Conservation (phyloP, 2,329 filamentous ascomycete genomes). For the Sarocladium brachiariae region DNA sequence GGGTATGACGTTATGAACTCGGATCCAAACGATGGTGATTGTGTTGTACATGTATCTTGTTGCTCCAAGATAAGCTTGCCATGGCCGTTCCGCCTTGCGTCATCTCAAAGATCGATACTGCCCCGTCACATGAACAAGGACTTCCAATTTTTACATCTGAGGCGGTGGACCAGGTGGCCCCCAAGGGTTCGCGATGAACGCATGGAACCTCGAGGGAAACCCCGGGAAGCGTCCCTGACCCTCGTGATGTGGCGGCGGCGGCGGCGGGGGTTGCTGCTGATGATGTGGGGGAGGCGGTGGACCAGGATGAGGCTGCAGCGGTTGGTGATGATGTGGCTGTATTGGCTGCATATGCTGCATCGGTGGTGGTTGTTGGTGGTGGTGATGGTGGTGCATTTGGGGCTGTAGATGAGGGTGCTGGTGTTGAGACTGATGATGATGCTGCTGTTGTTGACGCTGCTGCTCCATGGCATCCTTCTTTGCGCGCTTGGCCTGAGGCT, state of each 20-base stretch:
- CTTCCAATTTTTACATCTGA: no score
- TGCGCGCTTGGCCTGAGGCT: constrained; percentile 24
- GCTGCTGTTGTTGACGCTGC: constrained; percentile 10
- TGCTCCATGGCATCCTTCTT: constrained; percentile 27
- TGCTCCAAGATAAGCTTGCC: no score
- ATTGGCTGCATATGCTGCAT: constrained; percentile 5
- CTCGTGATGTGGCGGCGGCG: constrained; percentile 1
- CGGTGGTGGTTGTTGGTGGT: constrained; percentile 5
- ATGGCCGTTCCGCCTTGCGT: no score
- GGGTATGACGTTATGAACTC: no score
- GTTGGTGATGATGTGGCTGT: constrained; percentile 11
- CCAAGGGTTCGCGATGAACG: constrained; percentile 6
- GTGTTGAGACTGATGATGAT: not conserved
- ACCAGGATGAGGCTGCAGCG: constrained; percentile 5
- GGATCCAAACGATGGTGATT: no score
- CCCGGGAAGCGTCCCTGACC: not conserved
- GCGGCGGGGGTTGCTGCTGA: not conserved
- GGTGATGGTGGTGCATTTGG: constrained; percentile 9
- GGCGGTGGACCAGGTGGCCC: constrained; percentile 1
- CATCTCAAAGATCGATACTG: no score
- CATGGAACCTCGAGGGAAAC: constrained; percentile 5
- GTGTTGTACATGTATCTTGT: no score
- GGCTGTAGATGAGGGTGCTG: not conserved
- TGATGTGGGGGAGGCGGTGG: not conserved
- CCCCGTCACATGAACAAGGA: no score